Conservation (phyloP, 1,284 basidiomycete species). For the Pseudozyma flocculosa region DNA sequence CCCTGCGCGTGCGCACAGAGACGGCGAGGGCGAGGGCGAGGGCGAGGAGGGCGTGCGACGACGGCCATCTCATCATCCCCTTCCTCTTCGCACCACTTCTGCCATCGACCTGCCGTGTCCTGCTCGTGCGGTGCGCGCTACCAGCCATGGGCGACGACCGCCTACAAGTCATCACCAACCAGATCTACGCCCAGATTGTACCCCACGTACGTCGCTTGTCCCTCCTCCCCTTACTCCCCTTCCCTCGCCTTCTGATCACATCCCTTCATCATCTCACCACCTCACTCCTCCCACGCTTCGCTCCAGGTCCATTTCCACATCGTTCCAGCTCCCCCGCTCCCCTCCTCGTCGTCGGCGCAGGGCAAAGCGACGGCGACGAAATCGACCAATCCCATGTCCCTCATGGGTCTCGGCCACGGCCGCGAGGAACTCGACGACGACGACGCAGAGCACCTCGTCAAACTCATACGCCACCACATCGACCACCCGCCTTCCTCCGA, state of each 20-base stretch:
- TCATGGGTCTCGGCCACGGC: slow-evolving; percentile 36
- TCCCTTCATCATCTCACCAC: no score
- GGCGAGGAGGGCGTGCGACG: no score
- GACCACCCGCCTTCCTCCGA: background rate
- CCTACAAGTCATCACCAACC: slow-evolving; percentile 57
- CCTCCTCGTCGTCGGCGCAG: slow-evolving; percentile 3
- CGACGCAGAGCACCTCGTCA: slow-evolving; percentile 23
- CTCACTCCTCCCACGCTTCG: no score
- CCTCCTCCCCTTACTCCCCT: no score
- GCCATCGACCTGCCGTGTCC: no score
- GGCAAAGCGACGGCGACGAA: background rate
- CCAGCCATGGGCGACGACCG: slow-evolving; percentile 40
- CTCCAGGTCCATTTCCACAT: slow-evolving; percentile 77
- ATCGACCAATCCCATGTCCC: slow-evolving; percentile 14
- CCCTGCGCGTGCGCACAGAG: no score
- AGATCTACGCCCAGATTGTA: slow-evolving; percentile 77
- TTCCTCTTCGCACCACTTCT: no score
- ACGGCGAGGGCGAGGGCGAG: background rate
- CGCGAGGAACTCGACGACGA: slow-evolving; percentile 44
- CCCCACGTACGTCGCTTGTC: slow-evolving; percentile 67
- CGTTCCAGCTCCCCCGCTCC: slow-evolving; percentile 69
- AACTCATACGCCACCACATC: slow-evolving; percentile 17
- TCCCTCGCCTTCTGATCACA: no score
- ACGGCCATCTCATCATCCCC: background rate
- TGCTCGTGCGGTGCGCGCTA: no score